These are phyloP conservation scores for Pezicula neosporulosa DNA, from an alignment of 2,329 filamentous ascomycete species.

Conservation along the genomic window DNA sequence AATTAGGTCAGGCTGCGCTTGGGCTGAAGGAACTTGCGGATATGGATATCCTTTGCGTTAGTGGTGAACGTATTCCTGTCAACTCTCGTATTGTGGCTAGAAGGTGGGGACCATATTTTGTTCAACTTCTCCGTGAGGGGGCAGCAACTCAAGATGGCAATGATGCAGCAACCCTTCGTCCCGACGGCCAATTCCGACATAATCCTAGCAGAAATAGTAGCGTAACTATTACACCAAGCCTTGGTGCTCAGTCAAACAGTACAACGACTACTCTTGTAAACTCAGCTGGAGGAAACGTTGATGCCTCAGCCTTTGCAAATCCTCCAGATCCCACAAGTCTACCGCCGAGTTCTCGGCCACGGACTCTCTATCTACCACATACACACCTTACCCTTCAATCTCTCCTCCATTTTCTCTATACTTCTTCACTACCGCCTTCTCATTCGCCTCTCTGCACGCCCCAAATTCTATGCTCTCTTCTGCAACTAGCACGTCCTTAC, in stretches of 20 bases:
- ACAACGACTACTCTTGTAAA: constrained; percentile 42
- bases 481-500: constrained; percentile 91
- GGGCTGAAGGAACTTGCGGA: constrained; percentile 82
- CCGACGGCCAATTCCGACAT: constrained; percentile 48
- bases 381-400: constrained; percentile 87
- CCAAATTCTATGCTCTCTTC: constrained; percentile 90
- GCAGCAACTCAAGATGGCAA: constrained; percentile 67
- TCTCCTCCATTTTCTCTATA: constrained; percentile 90
- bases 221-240: constrained; percentile 76
- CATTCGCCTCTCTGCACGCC: constrained; percentile 82
- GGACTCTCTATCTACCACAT: constrained; percentile 90
- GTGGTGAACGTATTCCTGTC: constrained; percentile 86
- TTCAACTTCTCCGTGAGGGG: constrained; percentile 79
- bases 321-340: constrained; percentile 32
- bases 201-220: constrained; percentile 71
- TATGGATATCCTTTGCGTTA: constrained; percentile 93
- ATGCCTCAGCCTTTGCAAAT: constrained; percentile 11
- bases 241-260: constrained; percentile 44
- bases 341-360: constrained; percentile 65
- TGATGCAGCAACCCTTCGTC: constrained; percentile 73
- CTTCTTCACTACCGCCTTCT: constrained; percentile 76
- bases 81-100: constrained; percentile 86
- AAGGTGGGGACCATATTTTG: constrained; percentile 94
- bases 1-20: constrained; percentile 79
- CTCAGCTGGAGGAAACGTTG: constrained; percentile 12